Base-by-base conservation (phyloP, 2,329 filamentous ascomycete species). In the Stachybotrys chartarum region DNA sequence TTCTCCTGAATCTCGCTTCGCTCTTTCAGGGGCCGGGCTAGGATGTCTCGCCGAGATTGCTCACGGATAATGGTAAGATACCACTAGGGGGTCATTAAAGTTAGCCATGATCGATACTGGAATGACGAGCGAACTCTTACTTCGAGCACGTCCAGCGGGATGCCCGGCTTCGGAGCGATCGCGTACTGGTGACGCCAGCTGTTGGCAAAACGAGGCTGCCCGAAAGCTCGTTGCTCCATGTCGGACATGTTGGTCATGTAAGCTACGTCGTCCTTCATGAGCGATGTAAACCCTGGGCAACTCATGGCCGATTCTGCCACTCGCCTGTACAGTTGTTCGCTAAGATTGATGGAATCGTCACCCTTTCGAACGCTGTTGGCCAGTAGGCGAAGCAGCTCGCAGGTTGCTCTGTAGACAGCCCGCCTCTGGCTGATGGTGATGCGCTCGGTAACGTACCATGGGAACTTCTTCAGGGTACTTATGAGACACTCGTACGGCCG, bases 401-500 rank as follows among this genome's bases (percentile, higher is more conserved):
- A 64, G 1, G 80, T 78, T 0, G 80, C 72, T 11, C 77, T 70
- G 62, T 78, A 84, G 30, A 86, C 70, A 7, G 74, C 68, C 48
- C 78, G 69, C 1, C 84, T 80, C 66, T 87, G 78, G 55, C 73
- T 70, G 50, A 86, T 71, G 7, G 80, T 86, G 70, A 87, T 81
- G 54, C 74, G 61, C 3, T 80, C 68, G 1, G 82, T 75, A 65
- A 77, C 75, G 57, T 80, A 76, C 85, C 85, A 88, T 0, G 85
- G 85, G 48, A 85, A 76, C 72, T 87, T 83, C 57, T 77, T 78
- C 44, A 84, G 64, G 1, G 80, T 86, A 65, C 81, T 85, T 61
- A 87, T 84, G 62, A 87, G 72, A 64, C 78, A 84, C 70, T 88
- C 85, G 55, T 81, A 87, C 1, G 83, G 80, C 14, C 85, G 79